phyloP scores from a whole-genome alignment of 495 filamentous ascomycete species.

The Podospora comata region DNA sequence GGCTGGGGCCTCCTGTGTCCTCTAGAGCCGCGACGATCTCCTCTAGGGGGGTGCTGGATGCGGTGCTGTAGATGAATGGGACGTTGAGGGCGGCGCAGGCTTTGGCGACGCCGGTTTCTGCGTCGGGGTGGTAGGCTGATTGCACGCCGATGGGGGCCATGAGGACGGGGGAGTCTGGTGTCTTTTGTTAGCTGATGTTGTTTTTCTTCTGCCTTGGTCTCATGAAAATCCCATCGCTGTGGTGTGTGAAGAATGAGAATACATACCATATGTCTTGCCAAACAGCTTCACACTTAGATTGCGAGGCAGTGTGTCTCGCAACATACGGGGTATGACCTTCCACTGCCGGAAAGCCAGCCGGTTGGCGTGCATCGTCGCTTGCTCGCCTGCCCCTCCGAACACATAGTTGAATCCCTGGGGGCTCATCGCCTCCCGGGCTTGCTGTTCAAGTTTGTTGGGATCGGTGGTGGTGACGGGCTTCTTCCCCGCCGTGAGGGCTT shows the following conservation, averaged over 20 bases:
- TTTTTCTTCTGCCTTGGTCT: neutral
- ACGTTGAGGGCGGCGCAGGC: conserved; percentile 52
- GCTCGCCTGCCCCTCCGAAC: conserved; percentile 62
- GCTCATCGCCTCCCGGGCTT: conserved; percentile 50
- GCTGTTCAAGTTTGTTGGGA: conserved; percentile 56
- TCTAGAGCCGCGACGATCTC: conserved; percentile 29
- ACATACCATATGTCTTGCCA: conserved; percentile 45
- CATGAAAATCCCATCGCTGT: neutral
- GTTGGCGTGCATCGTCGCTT: conserved; percentile 63
- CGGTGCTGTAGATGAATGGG: conserved; percentile 54
- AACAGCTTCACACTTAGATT: conserved; percentile 57
- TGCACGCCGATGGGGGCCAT: conserved; percentile 62
- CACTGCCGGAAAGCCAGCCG: conserved; percentile 62
- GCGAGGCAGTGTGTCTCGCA: conserved; percentile 39
- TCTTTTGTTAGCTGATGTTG: neutral
- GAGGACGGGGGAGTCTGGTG: conserved; percentile 45
- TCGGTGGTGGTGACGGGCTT: conserved; percentile 58
- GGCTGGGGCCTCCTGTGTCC: neutral
- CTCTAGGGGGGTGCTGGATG: conserved; percentile 38
- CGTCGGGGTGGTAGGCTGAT: conserved; percentile 53
- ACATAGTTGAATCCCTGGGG: conserved; percentile 58
- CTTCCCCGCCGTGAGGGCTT: conserved; percentile 46
- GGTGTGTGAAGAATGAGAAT: neutral
- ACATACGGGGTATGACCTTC: conserved; percentile 53
- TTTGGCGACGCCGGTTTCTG: conserved; percentile 52